These are phyloP conservation scores for Penicillium malachiteum DNA, from an alignment of 495 filamentous ascomycete genomes.

Conservation along the genomic window DNA sequence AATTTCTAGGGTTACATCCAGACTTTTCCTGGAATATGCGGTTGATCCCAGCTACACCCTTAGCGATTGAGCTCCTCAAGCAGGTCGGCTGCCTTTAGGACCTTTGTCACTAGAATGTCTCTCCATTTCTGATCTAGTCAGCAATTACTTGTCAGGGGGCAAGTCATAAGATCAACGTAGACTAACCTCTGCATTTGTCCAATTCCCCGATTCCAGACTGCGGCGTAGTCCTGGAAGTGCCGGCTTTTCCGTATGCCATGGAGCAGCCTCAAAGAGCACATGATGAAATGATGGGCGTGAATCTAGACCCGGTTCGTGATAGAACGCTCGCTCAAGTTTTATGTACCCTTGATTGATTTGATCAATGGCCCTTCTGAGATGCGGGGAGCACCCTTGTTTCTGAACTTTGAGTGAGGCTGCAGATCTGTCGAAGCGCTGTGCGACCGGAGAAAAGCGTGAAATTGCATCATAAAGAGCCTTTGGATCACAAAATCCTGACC, in stretches of 20 bases:
- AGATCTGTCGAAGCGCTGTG: background rate
- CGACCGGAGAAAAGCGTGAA: background rate
- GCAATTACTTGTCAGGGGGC: background rate
- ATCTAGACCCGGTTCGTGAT: background rate
- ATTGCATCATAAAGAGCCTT: background rate
- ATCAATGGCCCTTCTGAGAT: background rate
- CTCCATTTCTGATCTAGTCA: background rate
- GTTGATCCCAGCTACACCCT: background rate
- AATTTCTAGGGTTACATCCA: background rate
- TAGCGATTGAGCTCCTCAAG: background rate
- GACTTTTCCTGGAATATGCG: background rate
- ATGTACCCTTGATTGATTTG: background rate
- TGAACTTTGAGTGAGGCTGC: background rate
- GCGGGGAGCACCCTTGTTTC: background rate
- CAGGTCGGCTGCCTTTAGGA: background rate
- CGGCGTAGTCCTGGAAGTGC: background rate
- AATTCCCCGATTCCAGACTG: background rate
- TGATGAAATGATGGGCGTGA: background rate
- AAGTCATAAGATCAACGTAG: background rate
- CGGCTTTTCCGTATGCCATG: background rate
- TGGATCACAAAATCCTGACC: background rate
- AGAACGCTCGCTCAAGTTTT: background rate
- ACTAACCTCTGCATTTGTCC: background rate
- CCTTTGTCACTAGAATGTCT: background rate
- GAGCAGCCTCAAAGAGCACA: background rate